Base-by-base conservation (phyloP, 768 basidiomycete species). In the Auriscalpium microsporum region DNA sequence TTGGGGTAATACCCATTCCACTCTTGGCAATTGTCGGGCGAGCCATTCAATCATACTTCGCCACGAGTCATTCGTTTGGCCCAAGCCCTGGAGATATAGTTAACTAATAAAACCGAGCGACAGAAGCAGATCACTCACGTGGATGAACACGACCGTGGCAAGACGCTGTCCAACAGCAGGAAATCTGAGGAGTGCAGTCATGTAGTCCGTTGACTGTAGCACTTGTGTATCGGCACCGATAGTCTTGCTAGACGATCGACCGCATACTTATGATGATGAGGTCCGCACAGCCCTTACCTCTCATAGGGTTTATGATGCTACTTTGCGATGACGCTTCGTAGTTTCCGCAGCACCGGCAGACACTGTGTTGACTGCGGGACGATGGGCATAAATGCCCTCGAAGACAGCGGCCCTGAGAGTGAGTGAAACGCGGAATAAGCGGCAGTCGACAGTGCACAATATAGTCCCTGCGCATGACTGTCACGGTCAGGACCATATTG, bases 1-100 rank as follows among this genome's bases (percentile, higher is more conserved):
- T 59, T 76, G 73, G 7, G 74, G 76, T 11, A 75, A 57, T 19
- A 76, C 60, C 75, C 75, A 77, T 54, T 71, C 67, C n/a, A 75
- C 63, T 42, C 66, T 67, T 1, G 75, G 75, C 11, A 76, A 65
- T 23, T 61, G 64, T 10, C 64, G 60, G 8, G 72, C 71, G 21
- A 76, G 62, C 44, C 66, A 67, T 48, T 70, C 67, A 9, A 68
- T 54, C 40, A 69, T 67, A 17, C 66, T 61, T 33, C 63, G 57
- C 75, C 76, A 78, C 1, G 67, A 68, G 34, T 68, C 52, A 23
- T 66, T 69, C 6, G 62, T 68, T 53, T 75, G 74, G n/a, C 74
- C 74, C 2, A 75, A 61, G 5, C 74, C 75, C 74, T 75, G 40
- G 13, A 50, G 8, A 21, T 10, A 36, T n/a, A 23, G 33, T 11